phyloP scores from a whole-genome alignment of 2,329 filamentous ascomycete genomes.

The Xylariaceae sp. region DNA sequence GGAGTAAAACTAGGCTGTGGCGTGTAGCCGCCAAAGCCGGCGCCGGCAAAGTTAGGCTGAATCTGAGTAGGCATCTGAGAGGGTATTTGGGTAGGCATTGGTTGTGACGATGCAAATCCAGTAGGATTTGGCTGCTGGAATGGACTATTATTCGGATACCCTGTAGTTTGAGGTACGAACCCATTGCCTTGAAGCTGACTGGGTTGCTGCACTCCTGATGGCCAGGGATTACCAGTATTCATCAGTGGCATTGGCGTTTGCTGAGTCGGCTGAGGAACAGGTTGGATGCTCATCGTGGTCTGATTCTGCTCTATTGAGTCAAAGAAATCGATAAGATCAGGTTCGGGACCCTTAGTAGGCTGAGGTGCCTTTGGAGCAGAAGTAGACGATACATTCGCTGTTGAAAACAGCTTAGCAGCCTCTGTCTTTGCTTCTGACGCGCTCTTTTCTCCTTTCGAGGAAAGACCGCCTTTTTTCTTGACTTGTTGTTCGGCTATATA shows the following conservation, averaged over 20 bases:
- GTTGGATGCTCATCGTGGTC: conserved; percentile 66
- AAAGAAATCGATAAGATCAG: conserved; percentile 92
- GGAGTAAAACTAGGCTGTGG: conserved; percentile 67
- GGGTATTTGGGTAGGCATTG: conserved; percentile 52
- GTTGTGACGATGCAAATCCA: conserved; percentile 45
- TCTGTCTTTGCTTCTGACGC: conserved; percentile 46
- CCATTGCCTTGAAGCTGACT: conserved; percentile 42
- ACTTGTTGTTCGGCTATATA: conserved; percentile 88
- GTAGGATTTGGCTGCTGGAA: conserved; percentile 50
- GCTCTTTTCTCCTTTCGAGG: conserved; percentile 47
- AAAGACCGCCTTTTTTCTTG: conserved; percentile 57
- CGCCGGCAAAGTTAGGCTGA: conserved; percentile 66
- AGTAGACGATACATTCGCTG: conserved; percentile 45
- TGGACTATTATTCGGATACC: conserved; percentile 50
- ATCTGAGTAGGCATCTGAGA: conserved; percentile 51
- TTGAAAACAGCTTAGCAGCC: conserved; percentile 52
- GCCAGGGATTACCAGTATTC: conserved; percentile 49
- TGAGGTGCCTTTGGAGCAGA: conserved; percentile 52
- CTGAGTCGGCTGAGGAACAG: conserved; percentile 45
- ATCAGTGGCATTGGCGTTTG: conserved; percentile 39
- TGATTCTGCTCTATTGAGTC: conserved; percentile 92
- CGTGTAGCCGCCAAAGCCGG: conserved; percentile 84
- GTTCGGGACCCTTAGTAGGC: conserved; percentile 67
- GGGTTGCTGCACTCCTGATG: conserved; percentile 43
- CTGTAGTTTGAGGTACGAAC: conserved; percentile 43